phyloP scores from a whole-genome alignment of 305 asterid species.

The Fraxinus sp. region DNA sequence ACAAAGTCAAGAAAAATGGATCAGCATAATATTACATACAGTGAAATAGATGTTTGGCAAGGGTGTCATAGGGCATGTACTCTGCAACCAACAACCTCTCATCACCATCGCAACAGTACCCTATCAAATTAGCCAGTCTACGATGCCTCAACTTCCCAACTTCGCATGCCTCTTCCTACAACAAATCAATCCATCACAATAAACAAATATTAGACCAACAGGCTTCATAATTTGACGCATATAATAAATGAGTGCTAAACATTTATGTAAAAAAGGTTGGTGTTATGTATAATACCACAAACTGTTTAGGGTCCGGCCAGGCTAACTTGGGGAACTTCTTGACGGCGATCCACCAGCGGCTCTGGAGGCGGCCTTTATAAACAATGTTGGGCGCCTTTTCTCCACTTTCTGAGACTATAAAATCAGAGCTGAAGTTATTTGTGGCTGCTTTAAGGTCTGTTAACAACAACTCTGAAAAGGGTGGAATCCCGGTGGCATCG shows the following conservation, averaged over 20 bases:
- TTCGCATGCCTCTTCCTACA: constrained; percentile 54
- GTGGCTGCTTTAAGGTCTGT: constrained; percentile 65
- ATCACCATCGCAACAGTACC: constrained; percentile 71
- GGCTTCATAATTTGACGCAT: constrained; percentile 1
- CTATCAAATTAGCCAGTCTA: constrained; percentile 54
- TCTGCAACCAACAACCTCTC: constrained; percentile 64
- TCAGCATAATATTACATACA: constrained; percentile 32
- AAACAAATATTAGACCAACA: not conserved
- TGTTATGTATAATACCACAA: constrained; percentile 42
- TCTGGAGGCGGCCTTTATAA: constrained; percentile 62
- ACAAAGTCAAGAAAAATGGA: not conserved
- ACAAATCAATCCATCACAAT: not conserved
- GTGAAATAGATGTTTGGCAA: constrained; percentile 61
- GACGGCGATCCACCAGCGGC: constrained; percentile 74
- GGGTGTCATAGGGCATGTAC: constrained; percentile 58
- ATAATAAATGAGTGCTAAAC: not conserved
- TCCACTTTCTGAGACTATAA: constrained; percentile 69
- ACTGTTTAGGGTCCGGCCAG: constrained; percentile 76
- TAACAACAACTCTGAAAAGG: constrained; percentile 57
- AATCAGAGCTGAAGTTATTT: constrained; percentile 64
- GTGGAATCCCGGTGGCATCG: constrained; percentile 42
- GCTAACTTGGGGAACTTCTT: constrained; percentile 69
- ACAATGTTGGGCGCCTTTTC: constrained; percentile 77
- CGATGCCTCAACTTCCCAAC: constrained; percentile 57
- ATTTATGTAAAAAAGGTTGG: not conserved